Evolutionary conservation across 257 asterid genomes (phyloP).

Genomic region (Scutellaria galericulata): DNA sequence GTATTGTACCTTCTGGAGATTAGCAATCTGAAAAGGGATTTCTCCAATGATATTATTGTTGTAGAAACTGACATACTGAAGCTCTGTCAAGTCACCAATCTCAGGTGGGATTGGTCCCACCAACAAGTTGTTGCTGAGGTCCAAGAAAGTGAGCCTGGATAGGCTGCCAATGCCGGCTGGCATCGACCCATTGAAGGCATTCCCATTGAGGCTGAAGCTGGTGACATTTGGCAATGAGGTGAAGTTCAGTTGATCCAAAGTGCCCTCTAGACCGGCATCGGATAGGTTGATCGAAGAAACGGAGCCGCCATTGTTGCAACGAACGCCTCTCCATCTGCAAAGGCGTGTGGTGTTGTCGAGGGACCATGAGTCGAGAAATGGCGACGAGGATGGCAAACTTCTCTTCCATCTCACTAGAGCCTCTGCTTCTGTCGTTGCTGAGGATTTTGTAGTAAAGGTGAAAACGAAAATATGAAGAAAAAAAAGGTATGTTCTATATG

Average conservation of each 20-base stretch:
- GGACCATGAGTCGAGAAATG: slow-evolving; percentile 65
- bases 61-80: slow-evolving; percentile 51
- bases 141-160: slow-evolving; percentile 57
- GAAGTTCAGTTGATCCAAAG: slow-evolving; percentile 51
- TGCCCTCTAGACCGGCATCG: slow-evolving; percentile 47
- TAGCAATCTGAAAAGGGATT: slow-evolving; percentile 64
- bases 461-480: slow-evolving; percentile 33
- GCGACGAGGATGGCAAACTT: slow-evolving; percentile 41
- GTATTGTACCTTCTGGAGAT: slow-evolving; percentile 54
- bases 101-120: slow-evolving; percentile 55
- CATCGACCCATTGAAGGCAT: slow-evolving; percentile 59
- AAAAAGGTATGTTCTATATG: slow-evolving; percentile 30
- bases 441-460: slow-evolving; percentile 43
- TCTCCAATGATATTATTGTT: slow-evolving; percentile 57
- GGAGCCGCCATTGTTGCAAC: slow-evolving; percentile 50
- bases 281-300: slow-evolving; percentile 55
- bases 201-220: slow-evolving; percentile 45
- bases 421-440: slow-evolving; percentile 62
- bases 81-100: slow-evolving; percentile 58
- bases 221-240: slow-evolving; percentile 49
- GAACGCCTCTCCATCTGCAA: slow-evolving; percentile 67
- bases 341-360: slow-evolving; percentile 47
- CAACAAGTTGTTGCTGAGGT: slow-evolving; percentile 60
- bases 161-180: slow-evolving; percentile 64
- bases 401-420: slow-evolving; percentile 73